Evolutionary conservation across 805 yeast genomes (phyloP).

Genomic region (Allodekkera sacchari): DNA sequence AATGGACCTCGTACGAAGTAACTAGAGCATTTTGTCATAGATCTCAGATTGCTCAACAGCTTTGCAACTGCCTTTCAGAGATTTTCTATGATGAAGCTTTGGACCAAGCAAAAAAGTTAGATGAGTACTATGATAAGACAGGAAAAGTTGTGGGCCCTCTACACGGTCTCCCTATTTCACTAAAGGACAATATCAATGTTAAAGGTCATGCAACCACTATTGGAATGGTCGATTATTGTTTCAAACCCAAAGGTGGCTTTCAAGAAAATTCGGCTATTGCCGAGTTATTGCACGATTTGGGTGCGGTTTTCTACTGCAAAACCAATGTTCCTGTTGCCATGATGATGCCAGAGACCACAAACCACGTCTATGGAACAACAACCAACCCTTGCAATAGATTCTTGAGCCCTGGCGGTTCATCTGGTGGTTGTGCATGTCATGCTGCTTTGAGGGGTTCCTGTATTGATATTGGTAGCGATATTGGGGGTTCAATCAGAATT

Average conservation of each 20-base stretch:
- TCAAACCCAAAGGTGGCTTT: constrained; percentile 23
- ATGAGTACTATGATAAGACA: constrained; percentile 35
- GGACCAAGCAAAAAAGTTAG: constrained; percentile 44
- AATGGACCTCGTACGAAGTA: constrained; percentile 37
- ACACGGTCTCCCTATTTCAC: constrained; percentile 50
- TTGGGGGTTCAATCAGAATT: constrained; percentile 37
- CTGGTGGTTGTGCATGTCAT: constrained; percentile 57
- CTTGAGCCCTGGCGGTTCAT: constrained; percentile 53
- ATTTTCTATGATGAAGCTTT: constrained; percentile 55
- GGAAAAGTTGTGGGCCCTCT: constrained; percentile 52
- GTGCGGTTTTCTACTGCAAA: constrained; percentile 47
- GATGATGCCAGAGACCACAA: constrained; percentile 50
- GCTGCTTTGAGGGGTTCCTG: constrained; percentile 47
- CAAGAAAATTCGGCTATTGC: constrained; percentile 31
- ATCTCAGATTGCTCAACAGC: constrained; percentile 49
- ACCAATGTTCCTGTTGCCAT: constrained; percentile 51
- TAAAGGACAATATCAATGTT: constrained; percentile 37
- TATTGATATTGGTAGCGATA: constrained; percentile 54
- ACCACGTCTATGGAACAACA: constrained; percentile 43
- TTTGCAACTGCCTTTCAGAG: constrained; percentile 32
- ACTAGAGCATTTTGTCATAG: constrained; percentile 49
- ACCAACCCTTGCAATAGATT: constrained; percentile 42
- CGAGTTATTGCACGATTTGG: constrained; percentile 30
- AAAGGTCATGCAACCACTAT: constrained; percentile 39
- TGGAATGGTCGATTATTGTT: constrained; percentile 33